Base-by-base conservation (phyloP, 208 protist genomes). In the Endotrypanum monterogeii region DNA sequence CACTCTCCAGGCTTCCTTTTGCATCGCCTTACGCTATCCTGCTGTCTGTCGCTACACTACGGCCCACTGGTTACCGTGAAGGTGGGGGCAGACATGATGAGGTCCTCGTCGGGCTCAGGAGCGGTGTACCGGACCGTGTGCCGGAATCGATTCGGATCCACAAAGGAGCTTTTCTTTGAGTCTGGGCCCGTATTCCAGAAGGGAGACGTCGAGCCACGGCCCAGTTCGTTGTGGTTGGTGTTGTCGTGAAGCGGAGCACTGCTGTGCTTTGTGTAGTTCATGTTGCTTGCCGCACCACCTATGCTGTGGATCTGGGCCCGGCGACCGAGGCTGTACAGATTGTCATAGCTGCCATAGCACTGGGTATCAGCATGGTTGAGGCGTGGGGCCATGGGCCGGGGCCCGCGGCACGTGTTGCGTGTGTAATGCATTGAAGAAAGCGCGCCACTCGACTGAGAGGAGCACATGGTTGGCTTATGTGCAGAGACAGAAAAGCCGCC, bases 331-430 rank as follows among this genome's bases (percentile, higher is more conserved):
- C 23, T 79, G 75, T 70, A 74, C 48, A 79, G 68, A 61, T 74
- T 79, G 68, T 79, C 75, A 61, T 74, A 79, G 68, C 75, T 79
- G 61, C 75, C 46, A 68, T 79, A 79, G 67, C 70, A 79, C 60
- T 57, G 67, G 16, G 48, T 8, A 32, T 71, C 50, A 1, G 66
- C 8, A 18, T 62, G 75, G 16, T 65, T 11, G 51, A 65, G 41
- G 14, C 57, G 67, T 39, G 75, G 5, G 3, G 58, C 46, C 16
- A 56, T 25, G 28, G 12, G 7, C 16, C 57, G 75, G 8, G 60
- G 48, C 2, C 75, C 75, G 16, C 75, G 75, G 2, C 67, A 74
- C 23, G 75, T 2, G 61, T 67, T 67, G 56, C 75, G 75, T 3
- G 67, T 50, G 75, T 71, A 74, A 57, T 52, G 75, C 25, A 39